Base-by-base conservation (phyloP, 2,329 filamentous ascomycete species). In the Ophiostoma novo-ulmi region DNA sequence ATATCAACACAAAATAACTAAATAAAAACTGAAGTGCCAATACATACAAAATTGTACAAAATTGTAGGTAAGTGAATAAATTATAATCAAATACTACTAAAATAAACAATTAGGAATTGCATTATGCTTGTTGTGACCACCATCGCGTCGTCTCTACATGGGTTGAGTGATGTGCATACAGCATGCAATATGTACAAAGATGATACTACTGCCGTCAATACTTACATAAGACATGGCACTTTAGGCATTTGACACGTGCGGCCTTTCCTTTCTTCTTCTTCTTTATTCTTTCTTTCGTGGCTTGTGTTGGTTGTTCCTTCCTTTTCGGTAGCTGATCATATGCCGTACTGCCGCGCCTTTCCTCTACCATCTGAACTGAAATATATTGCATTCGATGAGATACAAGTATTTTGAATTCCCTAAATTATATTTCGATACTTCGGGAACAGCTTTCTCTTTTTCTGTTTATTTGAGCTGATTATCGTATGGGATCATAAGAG, bases 281-380 rank as follows among this genome's bases (percentile, higher is more conserved):
- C 31, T 13, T 26, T n/a, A n/a, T n/a, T 14, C 3, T 22, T 22
- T 5, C 22, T n/a, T 10, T 58, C 10, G 6, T 26, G 5, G n/a
- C n/a, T 26, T 58, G 22, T 58, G n/a, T 58, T 58, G 52, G 52
- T 58, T n/a, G 52, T 58, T 58, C 52, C 52, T 58, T 58, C n/a
- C 22, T 13, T 3, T 13, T 58, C 26, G 52, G 52, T 26, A 26
- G 5, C 26, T 26, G 22, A 58, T 58, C 52, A 58, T 26, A 5
- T 58, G 52, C 44, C 44, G 44, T 48, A n/a, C 48, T 55, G 48
- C 48, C 48, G 48, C 14, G n/a, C 4, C 52, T 58, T 58, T 22
- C 39, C 39, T 41, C 39, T 4, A 11, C 14, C 5, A 10, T 41
- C 39, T 41, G 5, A 39, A 39, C 10, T 2, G 38, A 39, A 44